These are phyloP conservation scores for Panaeolus papilionaceus DNA, from an alignment of 768 basidiomycete species.

Conservation along the genomic window DNA sequence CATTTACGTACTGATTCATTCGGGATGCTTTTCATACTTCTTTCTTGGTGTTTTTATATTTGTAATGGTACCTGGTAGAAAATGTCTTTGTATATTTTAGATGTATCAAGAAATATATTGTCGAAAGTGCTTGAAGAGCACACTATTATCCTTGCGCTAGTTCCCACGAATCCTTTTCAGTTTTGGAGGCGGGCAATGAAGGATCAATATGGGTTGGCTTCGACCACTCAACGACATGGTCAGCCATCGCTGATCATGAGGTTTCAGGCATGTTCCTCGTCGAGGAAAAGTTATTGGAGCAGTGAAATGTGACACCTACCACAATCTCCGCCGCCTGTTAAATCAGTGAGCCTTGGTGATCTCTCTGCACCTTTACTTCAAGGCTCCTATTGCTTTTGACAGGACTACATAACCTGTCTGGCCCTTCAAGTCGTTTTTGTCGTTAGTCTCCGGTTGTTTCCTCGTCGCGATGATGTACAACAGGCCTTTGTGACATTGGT, in stretches of 20 bases:
- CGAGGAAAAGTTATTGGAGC: too few relatives aligned
- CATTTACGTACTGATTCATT: constrained; percentile 4
- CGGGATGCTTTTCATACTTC: not conserved
- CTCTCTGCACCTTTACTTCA: too few relatives aligned
- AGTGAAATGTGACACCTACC: too few relatives aligned
- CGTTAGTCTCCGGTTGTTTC: not conserved
- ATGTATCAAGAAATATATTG: not conserved
- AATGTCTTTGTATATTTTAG: not conserved
- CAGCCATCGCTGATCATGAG: too few relatives aligned
- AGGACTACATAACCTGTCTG: not conserved
- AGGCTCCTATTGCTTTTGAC: not conserved
- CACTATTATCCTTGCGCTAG: not conserved
- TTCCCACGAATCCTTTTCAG: constrained; percentile 9
- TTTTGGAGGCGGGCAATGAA: not conserved
- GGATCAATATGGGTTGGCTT: too few relatives aligned
- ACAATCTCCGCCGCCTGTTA: not conserved
- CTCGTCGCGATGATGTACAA: not conserved
- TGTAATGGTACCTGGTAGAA: not conserved
- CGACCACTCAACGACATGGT: too few relatives aligned
- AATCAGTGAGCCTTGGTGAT: not conserved
- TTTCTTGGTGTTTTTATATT: constrained; percentile 1
- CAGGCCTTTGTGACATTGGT: not conserved
- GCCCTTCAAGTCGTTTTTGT: not conserved
- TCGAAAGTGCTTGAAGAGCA: not conserved
- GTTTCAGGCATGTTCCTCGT: too few relatives aligned